Percentiles rank a stretch among this genome's conserved stretches.
Evolutionary conservation across 495 filamentous ascomycete species (phyloP).

Genomic region (Recurvomyces mirabilis): DNA sequence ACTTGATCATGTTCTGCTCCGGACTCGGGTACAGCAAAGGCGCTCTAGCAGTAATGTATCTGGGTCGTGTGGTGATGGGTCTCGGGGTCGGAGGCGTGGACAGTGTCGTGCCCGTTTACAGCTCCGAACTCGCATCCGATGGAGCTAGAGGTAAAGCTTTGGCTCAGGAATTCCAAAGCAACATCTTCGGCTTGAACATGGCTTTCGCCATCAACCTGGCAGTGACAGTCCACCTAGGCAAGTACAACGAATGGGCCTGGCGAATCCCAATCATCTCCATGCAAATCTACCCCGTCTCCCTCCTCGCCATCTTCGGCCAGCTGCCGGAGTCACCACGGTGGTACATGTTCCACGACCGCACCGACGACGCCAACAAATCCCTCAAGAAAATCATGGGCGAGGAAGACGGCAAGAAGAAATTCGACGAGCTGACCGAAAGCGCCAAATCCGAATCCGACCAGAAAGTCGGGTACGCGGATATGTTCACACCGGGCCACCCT

Average conservation of each 20-base stretch:
- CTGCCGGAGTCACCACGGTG: constrained; percentile 47
- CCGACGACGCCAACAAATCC: constrained; percentile 35
- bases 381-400: constrained; percentile 38
- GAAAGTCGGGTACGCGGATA: constrained; percentile 38
- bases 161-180: constrained; percentile 48
- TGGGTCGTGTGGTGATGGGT: constrained; percentile 44
- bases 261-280: constrained; percentile 51
- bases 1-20: constrained; percentile 44
- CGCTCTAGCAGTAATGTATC: constrained; percentile 39
- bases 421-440: constrained; percentile 36
- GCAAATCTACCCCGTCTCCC: constrained; percentile 42
- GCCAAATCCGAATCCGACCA: constrained; percentile 36
- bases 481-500: constrained; percentile 34
- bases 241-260: constrained; percentile 40
- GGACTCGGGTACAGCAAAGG: constrained; percentile 35
- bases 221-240: constrained; percentile 29
- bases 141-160: constrained; percentile 41
- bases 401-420: constrained; percentile 33
- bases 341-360: constrained; percentile 36
- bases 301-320: constrained; percentile 35
- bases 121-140: constrained; percentile 40
- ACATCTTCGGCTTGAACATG: constrained; percentile 47
- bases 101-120: constrained; percentile 46
- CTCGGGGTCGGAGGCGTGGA: constrained; percentile 49
- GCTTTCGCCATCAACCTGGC: constrained; percentile 38